Conservation (phyloP, 2,329 filamentous ascomycete species). For the Hawksworthiomyces lignivorus region DNA sequence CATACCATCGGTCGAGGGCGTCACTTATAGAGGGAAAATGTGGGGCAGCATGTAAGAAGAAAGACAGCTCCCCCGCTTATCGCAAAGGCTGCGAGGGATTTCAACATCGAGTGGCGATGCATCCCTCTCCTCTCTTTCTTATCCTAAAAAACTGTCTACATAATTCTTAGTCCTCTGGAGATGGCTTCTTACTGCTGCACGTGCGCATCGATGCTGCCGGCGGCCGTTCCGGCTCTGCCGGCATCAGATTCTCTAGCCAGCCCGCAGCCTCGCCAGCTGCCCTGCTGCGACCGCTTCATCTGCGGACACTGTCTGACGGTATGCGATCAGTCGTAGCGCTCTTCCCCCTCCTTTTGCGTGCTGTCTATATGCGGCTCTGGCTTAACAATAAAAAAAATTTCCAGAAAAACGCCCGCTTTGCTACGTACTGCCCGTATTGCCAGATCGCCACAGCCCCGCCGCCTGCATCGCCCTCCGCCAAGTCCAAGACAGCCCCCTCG, state of each 20-base stretch:
- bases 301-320: constrained; percentile 64
- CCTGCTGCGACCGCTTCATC: constrained; percentile 64
- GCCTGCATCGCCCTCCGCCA: not conserved
- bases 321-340: constrained; percentile 14
- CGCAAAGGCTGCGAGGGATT: too few relatives aligned
- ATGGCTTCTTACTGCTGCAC: constrained; percentile 49
- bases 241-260: too few relatives aligned
- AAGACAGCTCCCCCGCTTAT: not conserved
- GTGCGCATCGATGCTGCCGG: constrained; percentile 55
- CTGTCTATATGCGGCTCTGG: not conserved
- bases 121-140: not conserved
- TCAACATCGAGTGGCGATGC: not conserved
- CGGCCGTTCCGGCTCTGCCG: constrained; percentile 25
- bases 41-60: not conserved
- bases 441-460: constrained; percentile 54
- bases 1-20: too few relatives aligned
- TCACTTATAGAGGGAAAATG: too few relatives aligned
- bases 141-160: not conserved
- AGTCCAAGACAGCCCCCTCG: not conserved
- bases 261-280: constrained; percentile 47
- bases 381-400: not conserved
- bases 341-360: constrained; percentile 6
- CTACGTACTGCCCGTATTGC: constrained; percentile 64
- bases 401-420: constrained; percentile 60
- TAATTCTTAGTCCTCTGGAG: too few relatives aligned